Conservation (phyloP, 2,329 filamentous ascomycete species). For the Hypoxylon sp. region DNA sequence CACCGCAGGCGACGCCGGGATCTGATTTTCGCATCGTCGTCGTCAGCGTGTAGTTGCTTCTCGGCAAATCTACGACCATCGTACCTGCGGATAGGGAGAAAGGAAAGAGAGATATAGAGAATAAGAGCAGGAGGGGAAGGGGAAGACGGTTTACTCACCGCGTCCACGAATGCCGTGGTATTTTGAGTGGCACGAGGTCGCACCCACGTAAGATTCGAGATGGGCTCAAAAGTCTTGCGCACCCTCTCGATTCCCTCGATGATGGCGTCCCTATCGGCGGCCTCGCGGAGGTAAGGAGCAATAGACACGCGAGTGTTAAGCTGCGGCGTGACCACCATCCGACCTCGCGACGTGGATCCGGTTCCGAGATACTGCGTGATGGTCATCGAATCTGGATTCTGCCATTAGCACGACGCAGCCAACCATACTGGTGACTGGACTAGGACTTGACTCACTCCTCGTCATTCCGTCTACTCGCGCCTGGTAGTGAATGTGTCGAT, state of each 20-base stretch:
- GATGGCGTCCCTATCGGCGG: conserved; percentile 65
- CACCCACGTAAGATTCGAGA: conserved; percentile 62
- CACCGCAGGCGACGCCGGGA: conserved; percentile 46
- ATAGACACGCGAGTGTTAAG: conserved; percentile 65
- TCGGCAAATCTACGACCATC: background rate
- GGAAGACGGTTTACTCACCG: conserved; percentile 44
- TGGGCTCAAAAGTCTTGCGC: conserved; percentile 58
- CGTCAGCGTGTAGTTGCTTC: conserved; percentile 5
- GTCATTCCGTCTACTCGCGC: conserved; percentile 61
- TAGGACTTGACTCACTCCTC: conserved; percentile 23
- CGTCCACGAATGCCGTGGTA: conserved; percentile 62
- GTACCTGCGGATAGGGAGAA: background rate
- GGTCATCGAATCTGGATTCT: conserved; percentile 52
- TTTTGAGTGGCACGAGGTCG: conserved; percentile 60
- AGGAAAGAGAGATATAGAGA: too few species aligned
- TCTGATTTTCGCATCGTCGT: conserved; percentile 25
- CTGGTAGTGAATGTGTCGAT: conserved; percentile 70
- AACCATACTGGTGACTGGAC: too few species aligned
- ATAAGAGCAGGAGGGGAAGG: too few species aligned
- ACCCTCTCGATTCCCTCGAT: conserved; percentile 67
- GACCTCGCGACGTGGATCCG: conserved; percentile 65
- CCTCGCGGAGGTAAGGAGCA: conserved; percentile 64
- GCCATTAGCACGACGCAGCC: too few species aligned
- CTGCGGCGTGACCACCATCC: conserved; percentile 64
- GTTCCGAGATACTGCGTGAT: conserved; percentile 68